Evolutionary conservation across 2,329 filamentous ascomycete species (phyloP), one percentile per base, ranked within the genome.

Genomic region (Ambrosiella beaveri): DNA sequence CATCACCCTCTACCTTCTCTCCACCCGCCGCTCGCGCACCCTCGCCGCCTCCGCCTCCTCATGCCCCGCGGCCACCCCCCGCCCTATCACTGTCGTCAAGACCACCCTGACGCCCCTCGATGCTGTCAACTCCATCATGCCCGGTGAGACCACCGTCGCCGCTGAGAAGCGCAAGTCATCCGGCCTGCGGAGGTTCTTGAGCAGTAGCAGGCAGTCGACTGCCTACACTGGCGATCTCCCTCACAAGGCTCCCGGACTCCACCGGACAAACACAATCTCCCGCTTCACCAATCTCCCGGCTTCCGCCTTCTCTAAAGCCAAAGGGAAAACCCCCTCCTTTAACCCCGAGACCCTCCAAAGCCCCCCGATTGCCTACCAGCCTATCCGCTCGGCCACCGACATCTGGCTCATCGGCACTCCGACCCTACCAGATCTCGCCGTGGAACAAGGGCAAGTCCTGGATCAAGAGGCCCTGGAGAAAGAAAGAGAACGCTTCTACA

Each of bases 1-100:
- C 0, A 65, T 74, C 35, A 59, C 76, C 27, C 69, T 75, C 51
- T 64, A 74, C 5, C 72, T 71, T 66, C 61, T 70, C 2, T 68
- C 68, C 7, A 66, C 65, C 49, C 63, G 68, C 49, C 65, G 65
- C 36, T 62, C 65, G 37, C 61, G 63, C 12, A 53, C 35, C 4
- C 6, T 58, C 11, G 56, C 45, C 9, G 47, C 54, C 11, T 56
- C 58, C 1, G 4, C 11, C 8, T 52, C 38, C n/a, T 56, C 54
- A n/a, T n/a, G 2, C 19, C 15, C 51, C 7, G 44, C 37, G 3
- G 51, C 15, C 12, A 11, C 27, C 8, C n/a, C 27, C 5, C 39
- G 38, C 19, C 52, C 51, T n/a, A 54, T 54, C 15, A 54, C 52
- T 0, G 37, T 54, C 5, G 37, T 54, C n/a, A 40, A 41, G 8